A percentile compares a stretch with the other conserved stretches of the same genome.
These are phyloP conservation scores for Ceratocystiopsis minuta DNA, from an alignment of 2,329 filamentous ascomycete species.

Conservation along the genomic window DNA sequence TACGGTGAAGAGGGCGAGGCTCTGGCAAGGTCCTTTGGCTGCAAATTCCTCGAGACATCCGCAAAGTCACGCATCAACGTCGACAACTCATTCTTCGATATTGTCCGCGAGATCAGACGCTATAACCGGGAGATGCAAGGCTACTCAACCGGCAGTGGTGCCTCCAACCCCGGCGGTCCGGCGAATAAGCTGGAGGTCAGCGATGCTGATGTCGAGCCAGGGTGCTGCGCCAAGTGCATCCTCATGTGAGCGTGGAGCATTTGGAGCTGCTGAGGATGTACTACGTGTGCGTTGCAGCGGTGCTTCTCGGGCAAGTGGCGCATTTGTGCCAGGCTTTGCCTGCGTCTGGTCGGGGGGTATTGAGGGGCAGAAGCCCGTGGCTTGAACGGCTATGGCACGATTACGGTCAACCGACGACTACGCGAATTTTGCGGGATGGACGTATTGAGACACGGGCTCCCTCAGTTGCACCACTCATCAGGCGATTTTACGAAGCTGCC, in stretches of 20 bases:
- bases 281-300: no score
- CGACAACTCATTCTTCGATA: constrained; percentile 95
- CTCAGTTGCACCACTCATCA: no score
- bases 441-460: no score
- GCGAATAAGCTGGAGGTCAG: constrained; percentile 64
- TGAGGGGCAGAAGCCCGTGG: no score
- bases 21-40: constrained; percentile 72
- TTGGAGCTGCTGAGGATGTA: no score
- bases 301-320: no score
- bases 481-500: no score
- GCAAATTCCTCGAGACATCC: constrained; percentile 98
- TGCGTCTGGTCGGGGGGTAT: no score
- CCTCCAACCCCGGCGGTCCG: constrained; percentile 42
- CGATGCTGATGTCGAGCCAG: constrained; percentile 46
- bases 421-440: no score
- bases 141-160: constrained; percentile 53
- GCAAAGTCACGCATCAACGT: constrained; percentile 97
- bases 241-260: constrained; percentile 8
- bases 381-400: no score
- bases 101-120: constrained; percentile 90
- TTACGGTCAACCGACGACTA: no score
- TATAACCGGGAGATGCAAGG: constrained; percentile 98
- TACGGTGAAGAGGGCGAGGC: constrained; percentile 63
- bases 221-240: constrained; percentile 47
- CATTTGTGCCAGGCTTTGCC: no score